A percentile compares a stretch with the other conserved stretches of the same genome.
phyloP scores from a whole-genome alignment of 495 filamentous ascomycete genomes.

The Entonaema liquescens region DNA sequence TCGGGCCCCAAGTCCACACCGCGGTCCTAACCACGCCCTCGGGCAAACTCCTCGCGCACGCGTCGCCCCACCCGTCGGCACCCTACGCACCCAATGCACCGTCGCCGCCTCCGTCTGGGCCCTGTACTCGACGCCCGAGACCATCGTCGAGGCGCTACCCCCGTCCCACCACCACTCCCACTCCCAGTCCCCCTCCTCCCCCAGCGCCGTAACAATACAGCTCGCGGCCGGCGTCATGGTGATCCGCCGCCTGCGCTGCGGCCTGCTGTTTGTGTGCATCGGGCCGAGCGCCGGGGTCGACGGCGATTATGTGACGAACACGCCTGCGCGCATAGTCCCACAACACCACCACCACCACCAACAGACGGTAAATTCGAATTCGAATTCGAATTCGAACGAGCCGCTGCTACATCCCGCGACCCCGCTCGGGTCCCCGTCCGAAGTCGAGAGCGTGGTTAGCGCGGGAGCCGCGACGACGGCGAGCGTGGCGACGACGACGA shows the following conservation, averaged over 20 bases:
- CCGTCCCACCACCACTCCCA: not conserved
- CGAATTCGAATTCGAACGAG: not conserved
- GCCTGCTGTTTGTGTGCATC: slow-evolving; percentile 62
- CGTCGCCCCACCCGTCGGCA: slow-evolving; percentile 51
- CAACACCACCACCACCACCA: not conserved
- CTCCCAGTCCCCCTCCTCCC: slow-evolving; percentile 6
- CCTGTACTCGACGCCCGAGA: slow-evolving; percentile 43
- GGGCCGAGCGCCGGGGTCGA: slow-evolving; percentile 47
- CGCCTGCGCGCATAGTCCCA: slow-evolving; percentile 17
- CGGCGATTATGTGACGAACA: slow-evolving; percentile 2
- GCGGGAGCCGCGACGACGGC: slow-evolving; percentile 45
- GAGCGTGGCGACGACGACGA: slow-evolving; percentile 39
- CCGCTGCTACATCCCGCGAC: slow-evolving; percentile 29
- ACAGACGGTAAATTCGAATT: slow-evolving; percentile 4
- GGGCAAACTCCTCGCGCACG: slow-evolving; percentile 61
- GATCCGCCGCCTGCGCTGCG: slow-evolving; percentile 57
- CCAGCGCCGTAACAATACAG: slow-evolving; percentile 57
- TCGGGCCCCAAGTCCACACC: slow-evolving; percentile 52
- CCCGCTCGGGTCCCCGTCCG: slow-evolving; percentile 48
- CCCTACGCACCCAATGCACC: slow-evolving; percentile 57
- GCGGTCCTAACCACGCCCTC: slow-evolving; percentile 55
- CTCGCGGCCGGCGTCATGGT: slow-evolving; percentile 56
- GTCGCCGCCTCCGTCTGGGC: slow-evolving; percentile 60
- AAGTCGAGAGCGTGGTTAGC: slow-evolving; percentile 47
- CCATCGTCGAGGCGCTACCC: slow-evolving; percentile 33